Percentiles rank a stretch among this genome's conserved stretches.
phyloP scores from a whole-genome alignment of 768 basidiomycete genomes.

The Panaeolus cyanescens region DNA sequence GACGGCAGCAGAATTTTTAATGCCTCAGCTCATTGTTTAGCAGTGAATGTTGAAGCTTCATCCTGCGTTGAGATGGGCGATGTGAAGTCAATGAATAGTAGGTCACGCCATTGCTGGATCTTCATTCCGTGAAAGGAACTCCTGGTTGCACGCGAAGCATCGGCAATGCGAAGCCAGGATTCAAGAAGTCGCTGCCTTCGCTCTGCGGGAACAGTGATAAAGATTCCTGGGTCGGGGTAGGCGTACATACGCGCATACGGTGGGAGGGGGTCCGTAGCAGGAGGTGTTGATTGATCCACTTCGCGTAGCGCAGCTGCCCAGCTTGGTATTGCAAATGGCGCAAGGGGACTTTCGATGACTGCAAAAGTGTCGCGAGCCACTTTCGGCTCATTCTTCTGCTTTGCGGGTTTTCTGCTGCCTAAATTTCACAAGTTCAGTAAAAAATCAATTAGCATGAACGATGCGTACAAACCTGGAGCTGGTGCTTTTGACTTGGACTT shows the following conservation, averaged over 20 bases:
- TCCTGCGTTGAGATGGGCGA: no score
- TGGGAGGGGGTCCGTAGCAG: not conserved
- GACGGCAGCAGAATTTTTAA: no score
- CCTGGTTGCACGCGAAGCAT: not conserved
- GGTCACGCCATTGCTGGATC: not conserved
- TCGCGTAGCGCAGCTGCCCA: not conserved
- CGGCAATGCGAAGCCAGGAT: not conserved
- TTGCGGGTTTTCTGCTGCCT: no score
- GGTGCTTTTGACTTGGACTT: no score
- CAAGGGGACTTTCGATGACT: not conserved
- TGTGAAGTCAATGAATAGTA: not conserved
- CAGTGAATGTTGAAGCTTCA: no score
- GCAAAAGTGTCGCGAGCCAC: not conserved
- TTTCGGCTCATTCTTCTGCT: not conserved
- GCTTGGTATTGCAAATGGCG: not conserved
- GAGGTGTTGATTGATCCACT: not conserved
- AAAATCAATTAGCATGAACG: no score
- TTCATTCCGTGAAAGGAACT: not conserved
- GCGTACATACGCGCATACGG: not conserved
- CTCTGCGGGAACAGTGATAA: not conserved
- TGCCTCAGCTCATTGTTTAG: no score
- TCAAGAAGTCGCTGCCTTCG: not conserved
- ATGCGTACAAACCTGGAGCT: no score
- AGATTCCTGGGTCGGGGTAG: not conserved
- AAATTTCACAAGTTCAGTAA: no score